Conservation (phyloP, 805 yeast genomes). For the Monosporozyma unispora region DNA sequence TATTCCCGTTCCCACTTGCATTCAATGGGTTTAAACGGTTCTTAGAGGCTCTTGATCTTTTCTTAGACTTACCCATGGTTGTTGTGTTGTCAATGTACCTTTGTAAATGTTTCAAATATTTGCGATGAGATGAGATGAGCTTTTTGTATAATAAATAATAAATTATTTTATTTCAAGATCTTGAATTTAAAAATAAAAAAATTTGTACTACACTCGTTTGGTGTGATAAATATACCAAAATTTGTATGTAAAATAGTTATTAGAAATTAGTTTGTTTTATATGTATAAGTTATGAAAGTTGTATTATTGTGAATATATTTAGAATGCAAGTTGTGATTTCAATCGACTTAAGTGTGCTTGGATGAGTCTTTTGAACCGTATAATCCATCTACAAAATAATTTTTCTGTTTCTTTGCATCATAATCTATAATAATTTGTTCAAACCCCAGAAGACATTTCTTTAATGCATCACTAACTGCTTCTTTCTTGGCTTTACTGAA, state of each 20-base stretch:
- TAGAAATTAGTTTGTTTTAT: too few relatives aligned
- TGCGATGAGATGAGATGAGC: constrained; percentile 1
- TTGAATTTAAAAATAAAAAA: neutral
- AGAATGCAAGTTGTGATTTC: too few relatives aligned
- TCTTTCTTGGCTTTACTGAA: constrained; percentile 75
- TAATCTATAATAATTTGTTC: constrained; percentile 48
- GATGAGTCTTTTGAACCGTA: constrained; percentile 15
- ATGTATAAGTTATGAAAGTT: too few relatives aligned
- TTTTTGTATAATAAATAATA: neutral
- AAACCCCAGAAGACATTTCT: constrained; percentile 68
- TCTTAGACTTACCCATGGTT: constrained; percentile 68
- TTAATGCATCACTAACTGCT: constrained; percentile 77
- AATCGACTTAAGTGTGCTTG: too few relatives aligned
- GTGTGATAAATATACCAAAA: neutral
- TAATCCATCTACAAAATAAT: constrained; percentile 30
- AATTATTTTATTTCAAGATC: neutral
- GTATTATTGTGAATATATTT: too few relatives aligned
- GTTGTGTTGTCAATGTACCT: neutral
- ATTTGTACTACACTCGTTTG: neutral
- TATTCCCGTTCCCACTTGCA: constrained; percentile 11
- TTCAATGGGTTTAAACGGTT: constrained; percentile 32
- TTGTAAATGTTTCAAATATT: neutral
- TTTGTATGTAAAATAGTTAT: too few relatives aligned
- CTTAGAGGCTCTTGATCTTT: constrained; percentile 45
- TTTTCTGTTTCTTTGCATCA: constrained; percentile 27